A percentile compares a stretch with the other conserved stretches of the same genome.
phyloP scores from a whole-genome alignment of 257 asterid species.

The Solanum bulbocastanum region DNA sequence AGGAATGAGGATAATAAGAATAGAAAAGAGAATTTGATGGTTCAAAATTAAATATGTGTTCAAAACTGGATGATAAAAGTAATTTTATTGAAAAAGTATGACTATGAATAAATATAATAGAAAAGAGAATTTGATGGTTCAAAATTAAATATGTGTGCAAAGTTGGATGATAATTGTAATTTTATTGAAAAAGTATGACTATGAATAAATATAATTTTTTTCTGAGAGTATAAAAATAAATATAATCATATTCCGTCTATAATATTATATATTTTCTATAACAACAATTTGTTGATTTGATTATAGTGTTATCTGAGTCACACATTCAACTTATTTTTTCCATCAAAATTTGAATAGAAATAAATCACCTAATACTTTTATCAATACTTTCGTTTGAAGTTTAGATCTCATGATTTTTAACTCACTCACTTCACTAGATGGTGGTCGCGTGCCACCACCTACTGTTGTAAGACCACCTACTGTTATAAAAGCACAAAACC shows the following conservation, averaged over 20 bases:
- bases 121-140: too few species aligned
- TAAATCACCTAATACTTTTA: neutral
- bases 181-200: neutral
- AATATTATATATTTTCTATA: neutral
- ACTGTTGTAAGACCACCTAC: neutral
- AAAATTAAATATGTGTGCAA: too few species aligned
- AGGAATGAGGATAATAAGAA: too few species aligned
- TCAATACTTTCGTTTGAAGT: rapidly evolving
- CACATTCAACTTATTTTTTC: neutral
- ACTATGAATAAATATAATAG: rapidly evolving
- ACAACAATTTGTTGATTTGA: rapidly evolving
- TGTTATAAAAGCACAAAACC: neutral
- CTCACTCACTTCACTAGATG: neutral
- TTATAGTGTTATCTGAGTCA: rapidly evolving
- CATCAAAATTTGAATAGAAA: neutral
- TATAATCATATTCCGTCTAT: neutral
- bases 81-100: neutral
- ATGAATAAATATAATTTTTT: neutral
- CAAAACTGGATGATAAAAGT: neutral
- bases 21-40: too few species aligned
- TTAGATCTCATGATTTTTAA: neutral
- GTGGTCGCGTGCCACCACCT: neutral
- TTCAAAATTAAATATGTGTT: too few species aligned
- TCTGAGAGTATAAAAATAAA: neutral
- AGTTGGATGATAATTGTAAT: neutral